Base-by-base conservation (phyloP, 2,329 filamentous ascomycete genomes). In the Thielaviopsis punctulata region DNA sequence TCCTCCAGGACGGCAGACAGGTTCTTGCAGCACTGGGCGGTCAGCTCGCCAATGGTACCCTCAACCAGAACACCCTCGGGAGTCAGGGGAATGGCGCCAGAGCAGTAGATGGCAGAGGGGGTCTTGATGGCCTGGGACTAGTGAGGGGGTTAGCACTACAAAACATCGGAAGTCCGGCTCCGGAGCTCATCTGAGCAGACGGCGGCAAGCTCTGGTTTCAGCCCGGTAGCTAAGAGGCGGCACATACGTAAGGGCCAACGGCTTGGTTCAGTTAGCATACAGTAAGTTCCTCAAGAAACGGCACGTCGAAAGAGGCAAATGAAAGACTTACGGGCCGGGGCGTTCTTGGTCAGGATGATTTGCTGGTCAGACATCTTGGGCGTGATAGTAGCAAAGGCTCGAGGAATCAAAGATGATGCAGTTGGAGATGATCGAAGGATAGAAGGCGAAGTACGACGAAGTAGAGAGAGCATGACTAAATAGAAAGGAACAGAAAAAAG, bases 1-100 rank as follows among this genome's bases (percentile, higher is more conserved):
- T 82, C 86, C 56, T 80, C 76, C 49, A 96, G 79, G 53, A 96
- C 86, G 44, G 85, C 84, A 66, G 82, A 76, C 62, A 95, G 77
- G 69, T 93, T 94, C 68, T 84, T 72, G 66, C 86, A 73, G 67
- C 75, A 79, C 58, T 73, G 70, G 50, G 68, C 68, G 24, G 78
- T 81, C 69, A 79, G 77, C 60, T 88, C 70, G 62, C 71, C 71
- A 59, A 83, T 81, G 60, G 70, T 71, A 58, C 76, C 78, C 62
- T 75, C 68, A 46, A 79, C 60, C 49, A 80, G 67, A 61, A 70
- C 71, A 57, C 77, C 77, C 52, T 73, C 65, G 54, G 72, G 66
- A 57, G 75, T 76, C 57, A 74, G 69, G 55, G 86, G 87, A 63
- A 94, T 89, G 67, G 86, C 77, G 53, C 79, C 79, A 12, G 79